Evolutionary conservation across 352 stramenopile genomes (phyloP), one percentile per base, ranked within the genome.

Genomic region (Phytophthora ohioensis): DNA sequence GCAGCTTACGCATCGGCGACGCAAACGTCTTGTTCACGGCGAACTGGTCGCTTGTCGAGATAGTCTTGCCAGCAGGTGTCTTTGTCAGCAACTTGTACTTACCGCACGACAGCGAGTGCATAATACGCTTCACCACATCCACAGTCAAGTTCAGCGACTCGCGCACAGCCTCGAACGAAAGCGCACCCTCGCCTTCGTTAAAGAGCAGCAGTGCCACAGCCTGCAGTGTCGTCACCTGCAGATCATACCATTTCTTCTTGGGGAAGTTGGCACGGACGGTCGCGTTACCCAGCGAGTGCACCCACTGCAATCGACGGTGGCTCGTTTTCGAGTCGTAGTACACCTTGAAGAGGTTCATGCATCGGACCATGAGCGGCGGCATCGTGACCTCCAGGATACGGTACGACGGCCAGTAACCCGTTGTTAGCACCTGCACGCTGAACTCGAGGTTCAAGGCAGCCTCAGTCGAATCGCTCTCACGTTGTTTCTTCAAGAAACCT

Each of bases 21-120:
- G 78, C 84, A 71, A 99, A 99, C 42, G 89, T 90, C 49, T 84
- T 75, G 82, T 99, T 99, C 36, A 98, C 88, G 13, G 76, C 76
- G 69, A 99, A 99, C 32, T 86, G 81, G 75, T 99, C 98, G 27
- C 78, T 98, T 7, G 80, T 92, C 48, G 92, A 92, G 81, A 99
- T 99, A 57, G 96, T 99, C 79, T 99, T 98, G 48, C 88, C 90
- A 13, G 80, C 77, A 17, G 97, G 97, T 17, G 82, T 90, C 84
- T 99, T 99, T 39, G 78, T 93, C 57, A 99, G 78, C 49, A 99
- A 82, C 79, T 99, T 99, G 84, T 98, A 99, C 81, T 99, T 99
- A 64, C 97, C 98, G 67, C 98, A 99, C 54, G 90, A 98, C 10
- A 99, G 80, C 41, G 97, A 99, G 81, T 99, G 98, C 84, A 99